Base-by-base conservation (phyloP, 176 grass and related monocot genomes). In the Dendrocalamus sinicus region DNA sequence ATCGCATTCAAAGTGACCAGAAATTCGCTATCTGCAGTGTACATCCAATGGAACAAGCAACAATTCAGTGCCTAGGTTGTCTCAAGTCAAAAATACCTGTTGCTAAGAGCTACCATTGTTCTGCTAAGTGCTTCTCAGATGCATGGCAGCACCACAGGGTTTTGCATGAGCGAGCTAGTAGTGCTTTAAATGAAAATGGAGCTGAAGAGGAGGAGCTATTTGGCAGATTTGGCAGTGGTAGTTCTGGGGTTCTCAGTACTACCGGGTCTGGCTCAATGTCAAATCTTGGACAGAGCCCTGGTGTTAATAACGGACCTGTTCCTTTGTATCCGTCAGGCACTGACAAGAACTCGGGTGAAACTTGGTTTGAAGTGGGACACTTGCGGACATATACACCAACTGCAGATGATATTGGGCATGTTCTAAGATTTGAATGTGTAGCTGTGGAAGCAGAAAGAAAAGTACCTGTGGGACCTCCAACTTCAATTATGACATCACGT, bases 371-470 rank as follows among this genome's bases (percentile, higher is more conserved):
- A 88, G 92, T 99, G 77, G 93, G 94, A 47, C 80, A 72, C 50
- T 91, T 45, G 4, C 90, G 90, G 70, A 94, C 90, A 43, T 99
- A 96, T 87, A 99, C 97, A 61, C 97, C 97, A 1, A 83, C 85
- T 52, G 87, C 97, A 79, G 97, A 99, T 91, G 97, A 99, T 90
- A 99, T 99, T 87, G 91, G 90, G 52, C 97, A 96, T 90, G 88
- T 95, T 64, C 84, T 99, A 63, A 99, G 89, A 72, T 99, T 99
- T 79, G 97, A 96, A 73, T 99, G 97, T 83, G 86, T 92, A 72
- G 88, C 86, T 65, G 79, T 91, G 77, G 82, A 94, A 77, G 40
- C 86, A 70, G 94, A 96, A 17, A 94, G 91, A 57, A 94, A 80
- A 57, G 71, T 86, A 73, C 86, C 90, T 35, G 6, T 91, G 64